These are phyloP conservation scores for Zygosaccharomyces kombuchaensis DNA, from an alignment of 805 yeast genomes.

Conservation along the genomic window DNA sequence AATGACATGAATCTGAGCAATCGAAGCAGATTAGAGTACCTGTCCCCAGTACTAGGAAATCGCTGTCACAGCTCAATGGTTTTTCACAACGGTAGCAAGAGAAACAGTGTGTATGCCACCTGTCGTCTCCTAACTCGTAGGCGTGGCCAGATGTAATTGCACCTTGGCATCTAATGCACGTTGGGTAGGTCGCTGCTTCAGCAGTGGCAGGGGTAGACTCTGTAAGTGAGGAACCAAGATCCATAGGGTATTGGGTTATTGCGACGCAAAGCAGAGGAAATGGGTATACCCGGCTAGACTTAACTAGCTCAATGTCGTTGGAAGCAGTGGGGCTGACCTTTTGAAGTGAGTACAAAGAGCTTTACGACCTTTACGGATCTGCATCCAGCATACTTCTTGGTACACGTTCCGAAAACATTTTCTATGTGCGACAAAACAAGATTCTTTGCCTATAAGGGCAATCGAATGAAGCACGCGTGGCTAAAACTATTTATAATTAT, in stretches of 20 bases:
- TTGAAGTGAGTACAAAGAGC: neutral
- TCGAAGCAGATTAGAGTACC: constrained; percentile 86
- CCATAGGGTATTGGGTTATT: neutral
- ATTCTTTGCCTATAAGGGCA: neutral
- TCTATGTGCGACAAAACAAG: constrained; percentile 3
- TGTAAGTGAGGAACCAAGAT: constrained; percentile 3
- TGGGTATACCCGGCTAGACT: neutral
- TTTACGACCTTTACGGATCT: neutral
- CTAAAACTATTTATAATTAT: neutral
- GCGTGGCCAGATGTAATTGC: constrained; percentile 87
- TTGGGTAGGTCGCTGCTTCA: constrained; percentile 18
- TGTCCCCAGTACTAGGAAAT: constrained; percentile 86
- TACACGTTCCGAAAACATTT: constrained; percentile 2
- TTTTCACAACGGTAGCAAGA: constrained; percentile 79
- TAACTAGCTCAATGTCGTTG: neutral
- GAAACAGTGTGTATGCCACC: constrained; percentile 96
- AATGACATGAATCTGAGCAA: constrained; percentile 86
- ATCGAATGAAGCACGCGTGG: neutral
- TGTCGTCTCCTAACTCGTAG: constrained; percentile 86
- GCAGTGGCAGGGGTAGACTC: constrained; percentile 2
- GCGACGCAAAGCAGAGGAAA: neutral
- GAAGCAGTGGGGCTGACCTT: neutral
- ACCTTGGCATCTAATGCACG: constrained; percentile 42
- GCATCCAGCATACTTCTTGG: neutral
- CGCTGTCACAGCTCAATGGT: constrained; percentile 78